These are phyloP conservation scores for Pseudogymnoascus sp. DNA, from an alignment of 2,329 filamentous ascomycete genomes.

Conservation along the genomic window DNA sequence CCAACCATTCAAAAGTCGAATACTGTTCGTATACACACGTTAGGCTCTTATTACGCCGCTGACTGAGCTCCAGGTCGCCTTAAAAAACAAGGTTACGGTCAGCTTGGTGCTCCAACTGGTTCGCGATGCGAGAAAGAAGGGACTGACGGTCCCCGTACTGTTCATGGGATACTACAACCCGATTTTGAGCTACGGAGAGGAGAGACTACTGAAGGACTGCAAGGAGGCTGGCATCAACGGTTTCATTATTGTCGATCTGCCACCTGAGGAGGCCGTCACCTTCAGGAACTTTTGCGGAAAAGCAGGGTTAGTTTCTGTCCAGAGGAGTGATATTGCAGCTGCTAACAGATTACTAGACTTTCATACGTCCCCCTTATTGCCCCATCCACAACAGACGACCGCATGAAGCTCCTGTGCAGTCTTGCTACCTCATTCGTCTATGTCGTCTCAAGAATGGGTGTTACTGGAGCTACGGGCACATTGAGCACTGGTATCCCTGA, in stretches of 20 bases:
- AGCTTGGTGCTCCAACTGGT: constrained; percentile 75
- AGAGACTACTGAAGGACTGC: constrained; percentile 77
- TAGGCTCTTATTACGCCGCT: constrained; percentile 12
- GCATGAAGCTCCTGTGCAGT: constrained; percentile 92
- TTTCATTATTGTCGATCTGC: constrained; percentile 93
- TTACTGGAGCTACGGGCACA: constrained; percentile 81
- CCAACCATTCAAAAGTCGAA: constrained; percentile 96
- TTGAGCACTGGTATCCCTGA: constrained; percentile 76
- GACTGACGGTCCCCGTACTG: constrained; percentile 74
- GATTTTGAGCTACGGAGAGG: constrained; percentile 87
- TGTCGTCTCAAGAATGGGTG: constrained; percentile 93
- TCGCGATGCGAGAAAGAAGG: constrained; percentile 66
- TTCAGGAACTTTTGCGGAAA: constrained; percentile 80
- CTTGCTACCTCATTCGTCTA: constrained; percentile 99
- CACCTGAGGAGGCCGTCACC: constrained; percentile 88
- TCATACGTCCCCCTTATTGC: constrained; percentile 97
- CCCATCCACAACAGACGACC: constrained; percentile 80
- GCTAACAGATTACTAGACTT: constrained; percentile 43
- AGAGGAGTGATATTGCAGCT: constrained; percentile 9
- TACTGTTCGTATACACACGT: constrained; percentile 47
- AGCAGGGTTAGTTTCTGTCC: constrained; percentile 51
- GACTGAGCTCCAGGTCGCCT: constrained; percentile 47
- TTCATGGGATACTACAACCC: constrained; percentile 99
- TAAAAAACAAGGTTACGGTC: constrained; percentile 83
- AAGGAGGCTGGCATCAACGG: constrained; percentile 82